Base-by-base conservation (phyloP, 2,329 filamentous ascomycete species). In the Penicillium sclerotigenum region DNA sequence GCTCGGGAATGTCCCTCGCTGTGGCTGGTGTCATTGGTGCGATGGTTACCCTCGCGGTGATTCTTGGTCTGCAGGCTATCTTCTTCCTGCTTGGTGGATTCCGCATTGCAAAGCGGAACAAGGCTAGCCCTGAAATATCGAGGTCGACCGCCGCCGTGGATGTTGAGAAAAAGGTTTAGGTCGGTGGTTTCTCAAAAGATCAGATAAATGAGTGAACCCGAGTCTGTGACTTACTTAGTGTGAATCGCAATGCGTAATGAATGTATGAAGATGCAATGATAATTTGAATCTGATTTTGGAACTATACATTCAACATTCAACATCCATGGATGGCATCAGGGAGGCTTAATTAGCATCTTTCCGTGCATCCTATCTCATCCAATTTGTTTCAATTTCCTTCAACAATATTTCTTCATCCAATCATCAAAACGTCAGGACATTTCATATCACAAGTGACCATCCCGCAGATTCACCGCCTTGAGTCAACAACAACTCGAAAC, bases 11-110 rank as follows among this genome's bases (percentile, higher is more conserved):
- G 28, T 88, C 87, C 48, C 83, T 80, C 36, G 81, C 84, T 6
- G 85, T 92, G n/a, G 90, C 89, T 0, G 90, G 91, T 49, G 90
- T 93, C 5, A 91, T 95, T 67, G 86, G 86, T 34, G 86, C 86
- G 0, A 82, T 88, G 79, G 85, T 88, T 18, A 87, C 86, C 1
- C 70, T 89, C 37, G 85, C 79, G 24, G 83, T 87, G 11, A 76
- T 88, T n/a, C 64, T 87, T 41, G 83, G 81, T 0, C 52, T 84
- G 11, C 81, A 83, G 61, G 79, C 75, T 1, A 61, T 85, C 20
- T 71, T 82, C 49, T 66, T 87, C 71, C 59, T 85, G 41, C 52
- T 82, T 8, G 83, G 80, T 59, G 84, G 84, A 0, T 79, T 85
- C 60, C 80, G 81, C 57, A 67, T 87, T n/a, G 79, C 82, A 4